These are phyloP conservation scores for Xanthoconium purpureum DNA, from an alignment of 768 basidiomycete species.

Conservation along the genomic window DNA sequence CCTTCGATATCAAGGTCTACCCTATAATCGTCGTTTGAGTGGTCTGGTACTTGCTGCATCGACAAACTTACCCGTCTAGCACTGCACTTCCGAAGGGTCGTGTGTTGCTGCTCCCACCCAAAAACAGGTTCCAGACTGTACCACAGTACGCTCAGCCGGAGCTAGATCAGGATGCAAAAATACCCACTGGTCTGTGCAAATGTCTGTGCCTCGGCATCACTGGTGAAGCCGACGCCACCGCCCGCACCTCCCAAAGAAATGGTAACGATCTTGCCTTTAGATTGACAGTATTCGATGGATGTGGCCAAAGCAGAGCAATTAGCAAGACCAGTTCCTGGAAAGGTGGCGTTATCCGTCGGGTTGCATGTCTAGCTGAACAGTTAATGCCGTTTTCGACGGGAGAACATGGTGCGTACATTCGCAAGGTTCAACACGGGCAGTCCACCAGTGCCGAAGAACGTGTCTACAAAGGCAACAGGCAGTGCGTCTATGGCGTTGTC, in stretches of 20 bases:
- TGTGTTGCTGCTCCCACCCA: conserved; percentile 43
- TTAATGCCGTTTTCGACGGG: background rate
- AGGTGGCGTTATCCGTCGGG: conserved; percentile 37
- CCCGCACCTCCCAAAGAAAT: conserved; percentile 44
- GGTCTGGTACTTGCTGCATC: background rate
- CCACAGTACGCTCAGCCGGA: background rate
- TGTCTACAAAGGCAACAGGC: conserved; percentile 65
- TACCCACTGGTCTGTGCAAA: conserved; percentile 28
- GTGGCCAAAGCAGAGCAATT: conserved; percentile 39
- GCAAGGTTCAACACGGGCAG: conserved; percentile 66
- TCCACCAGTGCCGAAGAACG: conserved; percentile 62
- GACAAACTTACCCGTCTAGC: conserved; percentile 40
- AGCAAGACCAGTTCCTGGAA: conserved; percentile 41
- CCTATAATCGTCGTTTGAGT: conserved; percentile 26
- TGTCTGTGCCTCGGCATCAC: conserved; percentile 35
- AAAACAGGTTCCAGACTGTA: conserved; percentile 44
- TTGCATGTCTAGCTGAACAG: conserved; percentile 39
- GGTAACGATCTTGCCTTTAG: conserved; percentile 46
- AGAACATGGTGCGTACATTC: conserved; percentile 42
- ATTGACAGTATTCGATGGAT: conserved; percentile 44
- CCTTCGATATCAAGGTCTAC: conserved; percentile 76
- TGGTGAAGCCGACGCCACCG: conserved; percentile 38
- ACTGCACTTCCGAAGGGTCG: conserved; percentile 46
- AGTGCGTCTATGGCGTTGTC: conserved; percentile 68
- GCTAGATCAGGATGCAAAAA: conserved; percentile 8